Evolutionary conservation across 2,329 filamentous ascomycete genomes (phyloP).

Genomic region (Davidsoniella australis): DNA sequence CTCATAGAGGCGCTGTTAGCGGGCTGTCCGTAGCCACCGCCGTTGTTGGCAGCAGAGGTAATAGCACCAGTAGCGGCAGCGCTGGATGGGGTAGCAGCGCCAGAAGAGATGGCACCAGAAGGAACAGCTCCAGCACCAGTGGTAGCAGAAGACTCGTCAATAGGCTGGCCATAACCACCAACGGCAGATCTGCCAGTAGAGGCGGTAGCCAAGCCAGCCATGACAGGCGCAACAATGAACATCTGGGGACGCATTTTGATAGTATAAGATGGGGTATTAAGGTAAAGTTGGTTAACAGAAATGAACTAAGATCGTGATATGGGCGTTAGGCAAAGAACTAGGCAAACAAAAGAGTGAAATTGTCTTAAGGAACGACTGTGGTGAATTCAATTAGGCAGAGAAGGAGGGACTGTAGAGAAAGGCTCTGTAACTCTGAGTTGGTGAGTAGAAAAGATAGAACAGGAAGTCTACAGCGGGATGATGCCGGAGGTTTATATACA

Average conservation of each 20-base stretch:
- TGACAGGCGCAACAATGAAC: conserved; percentile 8
- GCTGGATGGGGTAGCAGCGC: not conserved
- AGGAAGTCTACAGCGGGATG: too few species aligned
- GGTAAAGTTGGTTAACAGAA: not conserved
- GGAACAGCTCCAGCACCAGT: not conserved
- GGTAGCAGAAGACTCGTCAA: not conserved
- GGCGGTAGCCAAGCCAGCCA: conserved; percentile 8
- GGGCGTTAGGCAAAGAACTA: not conserved
- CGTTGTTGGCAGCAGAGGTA: not conserved
- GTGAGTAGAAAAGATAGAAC: too few species aligned
- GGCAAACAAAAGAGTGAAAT: conserved; percentile 1
- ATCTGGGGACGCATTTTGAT: conserved; percentile 12
- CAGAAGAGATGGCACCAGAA: not conserved
- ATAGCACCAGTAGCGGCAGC: not conserved
- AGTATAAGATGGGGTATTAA: too few species aligned
- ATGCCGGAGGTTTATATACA: too few species aligned
- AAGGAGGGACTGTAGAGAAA: too few species aligned
- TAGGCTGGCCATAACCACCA: too few species aligned
- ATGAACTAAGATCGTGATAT: not conserved
- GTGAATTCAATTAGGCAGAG: too few species aligned
- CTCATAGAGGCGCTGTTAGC: too few species aligned
- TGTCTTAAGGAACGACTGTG: conserved; percentile 7
- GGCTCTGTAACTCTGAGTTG: too few species aligned
- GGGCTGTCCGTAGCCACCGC: not conserved
- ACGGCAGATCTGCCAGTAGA: not conserved